Base-by-base conservation (phyloP, 371 early-diverging fungal genomes). In the Apophysomyces trapeziformis region DNA sequence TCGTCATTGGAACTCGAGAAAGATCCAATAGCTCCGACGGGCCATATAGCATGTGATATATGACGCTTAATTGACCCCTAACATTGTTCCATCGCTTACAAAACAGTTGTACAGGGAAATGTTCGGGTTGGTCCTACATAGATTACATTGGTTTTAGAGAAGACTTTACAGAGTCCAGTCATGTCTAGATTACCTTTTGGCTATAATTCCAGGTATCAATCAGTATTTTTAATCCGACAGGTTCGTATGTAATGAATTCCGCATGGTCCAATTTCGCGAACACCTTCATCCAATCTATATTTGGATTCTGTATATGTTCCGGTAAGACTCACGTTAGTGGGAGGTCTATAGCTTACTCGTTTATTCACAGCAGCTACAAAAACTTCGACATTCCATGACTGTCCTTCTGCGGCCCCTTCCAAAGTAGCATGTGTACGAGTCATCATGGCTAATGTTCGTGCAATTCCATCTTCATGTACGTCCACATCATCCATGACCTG, bases 71-170 rank as follows among this genome's bases (percentile, higher is more conserved):
- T 69, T 95, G 94, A 2, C 88, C 90, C 43, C 79, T 78, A 0
- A 78, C 72, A 70, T 94, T 88, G 38, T 74, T 85, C 96, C 96
- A 95, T 36, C 82, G 86, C 37, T 86, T 83, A 74, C 90, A 86
- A 57, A 94, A 86, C 8, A 85, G 85, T 6, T 85, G 71, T 60
- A 90, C 75, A 5, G 96, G 96, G 69, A 94, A 94, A 12, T 74
- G 80, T 16, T 74, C 71, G 43, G 69, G 71, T 75, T 75, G 32
- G 36, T 16, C 21, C 38, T 47, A 11, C 13, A 7, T 12, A 39
- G 16, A 21, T 35, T 35, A 12, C 12, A 12, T 47, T 7, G 14
- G n/a, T 47, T 59, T 18, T 38, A 50, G 39, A 36, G 14, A 14
- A 16, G 2, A 26, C 32, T 21, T 37, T 26, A 16, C 11, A 39